Evolutionary conservation across 2,329 filamentous ascomycete genomes (phyloP), one percentile per base, ranked within the genome.

Genomic region (Fusarium sp.): DNA sequence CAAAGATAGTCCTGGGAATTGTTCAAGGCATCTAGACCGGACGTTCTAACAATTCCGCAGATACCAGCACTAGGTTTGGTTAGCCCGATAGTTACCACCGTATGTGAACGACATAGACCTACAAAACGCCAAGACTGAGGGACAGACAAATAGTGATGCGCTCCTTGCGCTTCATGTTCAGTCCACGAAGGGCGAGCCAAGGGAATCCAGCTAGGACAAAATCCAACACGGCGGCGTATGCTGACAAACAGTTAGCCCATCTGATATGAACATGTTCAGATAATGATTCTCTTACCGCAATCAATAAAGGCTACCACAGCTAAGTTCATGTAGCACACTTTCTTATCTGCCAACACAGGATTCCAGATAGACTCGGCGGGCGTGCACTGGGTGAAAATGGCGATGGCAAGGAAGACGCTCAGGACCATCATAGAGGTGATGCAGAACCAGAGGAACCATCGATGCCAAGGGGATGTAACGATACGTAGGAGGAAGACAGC

Each of bases 121-220:
- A 55, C 51, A 55, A 55, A 15, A 55, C 11, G 15, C 42, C 51
- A 4, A 55, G 35, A 4, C 51, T 55, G 3, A 55, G 51, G 0
- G 51, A 55, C 1, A 55, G 10, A n/a, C 42, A 55, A 5, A 49
- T 55, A 4, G 42, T 48, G 1, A 13, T 25, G 2, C 51, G 42
- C 6, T 55, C 51, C 13, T 55, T 55, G 14, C 31, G 17, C 20
- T 55, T 55, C 51, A 55, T 55, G 9, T 55, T 49, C 9, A 55
- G 18, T 2, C 51, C 35, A 15, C 37, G 41, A 4, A 55, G 42
- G 4, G 51, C 42, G 6, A 55, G 14, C 42, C 42, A 55, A 3
- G 51, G 51, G 42, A 55, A 55, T 6, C 25, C 42, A 31, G 51
- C 51, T 5, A 54, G 20, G 9, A 31, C 43, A 17, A 54, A 54